Evolutionary conservation across 257 asterid species (phyloP).

Genomic region (Cruciata laevipes): DNA sequence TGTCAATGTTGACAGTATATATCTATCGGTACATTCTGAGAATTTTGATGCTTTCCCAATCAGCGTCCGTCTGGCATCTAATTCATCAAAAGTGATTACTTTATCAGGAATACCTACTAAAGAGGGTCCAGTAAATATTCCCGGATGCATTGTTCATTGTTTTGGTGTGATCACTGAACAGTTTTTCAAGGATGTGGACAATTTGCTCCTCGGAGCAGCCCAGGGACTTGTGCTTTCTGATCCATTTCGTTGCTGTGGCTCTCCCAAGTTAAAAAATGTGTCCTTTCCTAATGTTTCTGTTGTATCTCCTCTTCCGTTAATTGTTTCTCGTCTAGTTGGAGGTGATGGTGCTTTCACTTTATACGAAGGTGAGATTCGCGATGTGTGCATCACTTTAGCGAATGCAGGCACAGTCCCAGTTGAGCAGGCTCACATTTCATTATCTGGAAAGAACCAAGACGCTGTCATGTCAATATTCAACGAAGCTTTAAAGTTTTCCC

Average conservation of each 20-base stretch:
- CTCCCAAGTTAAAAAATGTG: conserved; percentile 64
- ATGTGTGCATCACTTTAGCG: conserved; percentile 74
- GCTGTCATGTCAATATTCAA: conserved; percentile 63
- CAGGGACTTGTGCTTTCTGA: conserved; percentile 99
- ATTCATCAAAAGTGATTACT: conserved; percentile 86
- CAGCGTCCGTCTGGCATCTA: conserved; percentile 76
- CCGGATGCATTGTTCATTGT: conserved; percentile 93
- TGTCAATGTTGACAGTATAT: conserved; percentile 86
- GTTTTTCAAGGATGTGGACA: conserved; percentile 90
- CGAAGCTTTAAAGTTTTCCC: conserved; percentile 64
- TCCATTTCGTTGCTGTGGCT: conserved; percentile 95
- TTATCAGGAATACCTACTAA: conserved; percentile 91
- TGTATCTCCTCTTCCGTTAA: conserved; percentile 77
- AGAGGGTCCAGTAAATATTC: conserved; percentile 72
- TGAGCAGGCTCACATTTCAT: conserved; percentile 83
- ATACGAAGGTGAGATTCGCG: conserved; percentile 98
- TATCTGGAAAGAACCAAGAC: conserved; percentile 97
- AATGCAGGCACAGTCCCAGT: conserved; percentile 99
- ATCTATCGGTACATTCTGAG: conserved; percentile 76
- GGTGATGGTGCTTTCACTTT: conserved; percentile 88
- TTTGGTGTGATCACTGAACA: conserved; percentile 98
- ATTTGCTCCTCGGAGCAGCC: conserved; percentile 82
- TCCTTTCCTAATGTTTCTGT: conserved; percentile 64
- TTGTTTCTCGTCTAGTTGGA: conserved; percentile 73
- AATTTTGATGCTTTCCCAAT: conserved; percentile 93